A percentile compares a stretch with the other conserved stretches of the same genome.
Conservation (phyloP, 1,284 basidiomycete species). For the Cutaneotrichosporon curvatum region DNA sequence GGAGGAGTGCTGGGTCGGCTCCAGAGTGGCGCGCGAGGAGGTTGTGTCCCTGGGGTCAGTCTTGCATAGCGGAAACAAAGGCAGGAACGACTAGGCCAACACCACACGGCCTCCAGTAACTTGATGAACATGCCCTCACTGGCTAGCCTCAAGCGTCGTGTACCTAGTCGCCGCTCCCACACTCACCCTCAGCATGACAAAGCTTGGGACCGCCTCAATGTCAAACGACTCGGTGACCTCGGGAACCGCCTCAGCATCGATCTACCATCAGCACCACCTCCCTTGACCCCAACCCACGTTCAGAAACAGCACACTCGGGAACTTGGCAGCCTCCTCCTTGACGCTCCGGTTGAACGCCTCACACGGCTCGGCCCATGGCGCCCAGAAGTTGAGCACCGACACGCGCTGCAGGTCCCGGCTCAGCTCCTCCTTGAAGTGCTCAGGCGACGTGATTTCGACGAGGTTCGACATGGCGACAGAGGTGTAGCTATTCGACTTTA, state of each 20-base stretch:
- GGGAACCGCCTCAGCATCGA: conserved; percentile 79
- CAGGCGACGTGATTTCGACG: conserved; percentile 55
- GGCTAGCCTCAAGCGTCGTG: no score
- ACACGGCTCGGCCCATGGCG: conserved; percentile 86
- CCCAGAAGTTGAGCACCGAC: conserved; percentile 87
- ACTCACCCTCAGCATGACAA: conserved; percentile 72
- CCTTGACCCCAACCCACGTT: conserved; percentile 51
- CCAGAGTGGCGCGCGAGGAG: conserved; percentile 75
- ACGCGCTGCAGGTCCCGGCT: conserved; percentile 67
- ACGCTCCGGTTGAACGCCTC: conserved; percentile 75
- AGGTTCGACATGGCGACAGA: conserved; percentile 26
- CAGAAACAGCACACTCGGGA: conserved; percentile 64
- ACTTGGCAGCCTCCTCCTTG: conserved; percentile 61
- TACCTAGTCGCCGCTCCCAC: no score
- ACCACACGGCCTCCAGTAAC: no score
- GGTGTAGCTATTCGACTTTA: no score
- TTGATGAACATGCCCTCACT: no score
- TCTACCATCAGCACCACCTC: conserved; percentile 48
- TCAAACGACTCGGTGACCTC: conserved; percentile 94
- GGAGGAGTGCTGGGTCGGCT: conserved; percentile 68
- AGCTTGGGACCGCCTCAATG: conserved; percentile 80
- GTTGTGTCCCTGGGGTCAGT: conserved; percentile 66
- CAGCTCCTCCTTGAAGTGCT: conserved; percentile 68
- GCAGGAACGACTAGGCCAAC: no score
- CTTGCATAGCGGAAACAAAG: no score